phyloP scores from a whole-genome alignment of 2,329 filamentous ascomycete genomes.

The Aspergillus luchuensis region DNA sequence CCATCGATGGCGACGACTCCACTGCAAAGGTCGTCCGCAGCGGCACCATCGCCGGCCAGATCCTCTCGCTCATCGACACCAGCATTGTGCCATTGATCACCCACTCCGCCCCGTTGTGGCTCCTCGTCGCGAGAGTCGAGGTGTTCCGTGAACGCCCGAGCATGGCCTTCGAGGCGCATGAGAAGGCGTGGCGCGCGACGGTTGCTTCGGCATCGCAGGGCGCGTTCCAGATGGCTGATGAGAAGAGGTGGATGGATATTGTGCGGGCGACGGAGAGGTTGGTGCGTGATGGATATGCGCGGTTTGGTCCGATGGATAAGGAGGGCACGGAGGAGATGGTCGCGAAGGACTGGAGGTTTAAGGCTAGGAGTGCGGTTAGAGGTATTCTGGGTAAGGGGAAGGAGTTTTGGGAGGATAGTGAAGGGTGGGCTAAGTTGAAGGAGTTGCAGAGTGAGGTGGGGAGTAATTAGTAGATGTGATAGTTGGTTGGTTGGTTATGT shows the following conservation, averaged over 20 bases:
- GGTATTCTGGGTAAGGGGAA: slow-evolving; percentile 81
- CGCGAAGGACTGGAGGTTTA: slow-evolving; percentile 81
- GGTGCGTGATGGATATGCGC: slow-evolving; percentile 75
- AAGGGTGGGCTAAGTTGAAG: slow-evolving; percentile 44
- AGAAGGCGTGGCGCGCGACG: slow-evolving; percentile 82
- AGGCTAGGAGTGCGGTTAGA: slow-evolving; percentile 79
- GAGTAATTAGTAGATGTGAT: neutral
- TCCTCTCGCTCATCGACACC: slow-evolving; percentile 73
- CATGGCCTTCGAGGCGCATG: slow-evolving; percentile 77
- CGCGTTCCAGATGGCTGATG: slow-evolving; percentile 55
- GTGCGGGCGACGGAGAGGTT: slow-evolving; percentile 79
- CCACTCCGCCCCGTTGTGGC: slow-evolving; percentile 73
- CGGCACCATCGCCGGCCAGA: slow-evolving; percentile 53
- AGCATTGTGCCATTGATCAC: slow-evolving; percentile 83
- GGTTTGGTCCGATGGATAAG: slow-evolving; percentile 64
- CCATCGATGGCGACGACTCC: slow-evolving; percentile 32
- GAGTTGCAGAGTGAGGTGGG: slow-evolving; percentile 41
- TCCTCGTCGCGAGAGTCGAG: slow-evolving; percentile 69
- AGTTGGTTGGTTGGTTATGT: slow-evolving; percentile 11
- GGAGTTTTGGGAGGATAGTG: slow-evolving; percentile 76
- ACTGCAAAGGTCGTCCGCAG: slow-evolving; percentile 47
- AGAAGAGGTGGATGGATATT: slow-evolving; percentile 69
- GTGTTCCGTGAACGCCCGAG: slow-evolving; percentile 71
- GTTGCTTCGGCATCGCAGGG: slow-evolving; percentile 52
- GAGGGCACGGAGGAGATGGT: slow-evolving; percentile 62